phyloP scores from a whole-genome alignment of 805 yeast genomes.

The Lipomyces spencermartinsiae region DNA sequence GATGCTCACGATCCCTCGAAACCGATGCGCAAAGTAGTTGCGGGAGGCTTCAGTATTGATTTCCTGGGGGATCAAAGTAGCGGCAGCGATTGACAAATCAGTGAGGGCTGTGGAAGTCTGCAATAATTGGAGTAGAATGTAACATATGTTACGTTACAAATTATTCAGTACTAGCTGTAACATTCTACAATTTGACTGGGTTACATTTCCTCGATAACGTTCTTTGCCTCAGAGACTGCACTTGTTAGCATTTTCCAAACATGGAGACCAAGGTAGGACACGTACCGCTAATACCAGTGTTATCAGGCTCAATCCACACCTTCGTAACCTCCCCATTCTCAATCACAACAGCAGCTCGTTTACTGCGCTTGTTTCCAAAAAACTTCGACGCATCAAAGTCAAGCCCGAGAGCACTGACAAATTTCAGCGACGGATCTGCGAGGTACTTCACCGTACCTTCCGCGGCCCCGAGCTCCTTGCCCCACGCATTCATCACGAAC shows the following conservation, averaged over 20 bases:
- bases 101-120: background rate
- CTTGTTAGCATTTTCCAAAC: background rate
- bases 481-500: conserved; percentile 86
- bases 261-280: conserved; percentile 40
- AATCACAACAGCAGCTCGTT: conserved; percentile 76
- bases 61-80: conserved; percentile 32
- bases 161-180: background rate
- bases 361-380: conserved; percentile 78
- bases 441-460: conserved; percentile 58
- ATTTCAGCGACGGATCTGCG: conserved; percentile 82
- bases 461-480: conserved; percentile 48
- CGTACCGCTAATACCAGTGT: conserved; percentile 63
- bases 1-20: background rate
- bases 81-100: conserved; percentile 25
- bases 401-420: conserved; percentile 67
- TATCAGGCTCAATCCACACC: conserved; percentile 80
- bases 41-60: conserved; percentile 30
- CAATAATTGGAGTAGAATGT: background rate
- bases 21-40: conserved; percentile 16
- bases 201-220: conserved; percentile 40
- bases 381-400: conserved; percentile 75
- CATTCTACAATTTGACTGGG: background rate
- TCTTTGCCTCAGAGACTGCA: conserved; percentile 28
- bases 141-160: conserved; percentile 1
- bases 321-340: conserved; percentile 74